A percentile compares a stretch with the other conserved stretches of the same genome.
Conservation (phyloP, 805 yeast genomes). For the Priceomyces melissophilus region DNA sequence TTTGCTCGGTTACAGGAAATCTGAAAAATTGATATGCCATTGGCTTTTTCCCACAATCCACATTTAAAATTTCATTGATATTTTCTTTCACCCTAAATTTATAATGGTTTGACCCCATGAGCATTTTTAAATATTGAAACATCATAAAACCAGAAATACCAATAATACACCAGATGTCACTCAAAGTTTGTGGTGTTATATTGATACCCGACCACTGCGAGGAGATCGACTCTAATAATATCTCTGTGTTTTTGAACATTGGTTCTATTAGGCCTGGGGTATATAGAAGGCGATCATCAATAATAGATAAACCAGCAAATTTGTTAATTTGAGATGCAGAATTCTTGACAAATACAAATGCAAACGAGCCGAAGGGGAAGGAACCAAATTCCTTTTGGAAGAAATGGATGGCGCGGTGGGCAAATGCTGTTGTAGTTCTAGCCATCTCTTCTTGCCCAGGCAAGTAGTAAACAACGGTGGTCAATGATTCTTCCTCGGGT, state of each 20-base stretch:
- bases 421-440: conserved; percentile 69
- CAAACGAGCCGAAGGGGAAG: conserved; percentile 82
- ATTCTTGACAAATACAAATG: conserved; percentile 69
- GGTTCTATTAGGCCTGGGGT: conserved; percentile 78
- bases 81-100: conserved; percentile 64
- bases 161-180: conserved; percentile 85
- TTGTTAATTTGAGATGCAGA: conserved; percentile 46
- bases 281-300: conserved; percentile 61
- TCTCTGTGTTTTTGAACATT: conserved; percentile 63
- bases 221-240: conserved; percentile 66
- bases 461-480: conserved; percentile 57
- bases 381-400: conserved; percentile 88
- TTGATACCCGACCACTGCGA: conserved; percentile 93
- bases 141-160: conserved; percentile 88
- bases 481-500: conserved; percentile 22
- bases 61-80: conserved; percentile 64
- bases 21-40: conserved; percentile 66
- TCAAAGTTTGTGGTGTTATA: conserved; percentile 72
- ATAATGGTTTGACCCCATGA: conserved; percentile 84
- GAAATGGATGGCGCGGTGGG: conserved; percentile 76
- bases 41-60: conserved; percentile 78
- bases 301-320: conserved; percentile 71
- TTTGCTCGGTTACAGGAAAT: conserved; percentile 61
- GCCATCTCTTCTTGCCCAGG: conserved; percentile 58
- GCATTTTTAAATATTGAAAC: conserved; percentile 56